Conservation (phyloP, 2,329 filamentous ascomycete species). For the Ascochyta lentis region DNA sequence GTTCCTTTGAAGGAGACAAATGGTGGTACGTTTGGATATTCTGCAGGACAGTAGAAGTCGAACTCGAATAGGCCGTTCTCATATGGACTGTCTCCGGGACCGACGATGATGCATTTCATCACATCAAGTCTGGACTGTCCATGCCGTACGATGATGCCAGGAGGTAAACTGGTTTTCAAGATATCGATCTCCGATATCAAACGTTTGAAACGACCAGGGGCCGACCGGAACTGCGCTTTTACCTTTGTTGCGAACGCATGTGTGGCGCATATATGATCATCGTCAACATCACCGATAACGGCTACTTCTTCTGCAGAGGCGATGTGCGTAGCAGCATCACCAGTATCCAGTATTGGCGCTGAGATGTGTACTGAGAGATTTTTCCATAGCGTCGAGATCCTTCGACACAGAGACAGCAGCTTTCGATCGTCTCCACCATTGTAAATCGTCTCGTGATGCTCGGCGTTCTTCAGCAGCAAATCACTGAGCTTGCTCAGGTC, state of each 20-base stretch:
- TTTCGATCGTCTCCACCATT: conserved; percentile 32
- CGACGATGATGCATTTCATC: conserved; percentile 60
- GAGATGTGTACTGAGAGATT: neutral
- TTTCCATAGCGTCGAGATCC: conserved; percentile 39
- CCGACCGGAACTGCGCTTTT: conserved; percentile 13
- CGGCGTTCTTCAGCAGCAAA: conserved; percentile 28
- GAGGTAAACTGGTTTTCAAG: conserved; percentile 56
- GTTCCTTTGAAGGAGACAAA: conserved; percentile 56
- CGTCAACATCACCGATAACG: conserved; percentile 43
- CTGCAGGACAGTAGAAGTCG: conserved; percentile 54
- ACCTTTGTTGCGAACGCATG: conserved; percentile 30
- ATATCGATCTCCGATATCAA: conserved; percentile 52
- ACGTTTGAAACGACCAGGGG: conserved; percentile 56
- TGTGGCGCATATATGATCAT: conserved; percentile 45
- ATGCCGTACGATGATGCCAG: conserved; percentile 60
- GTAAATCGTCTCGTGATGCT: conserved; percentile 25
- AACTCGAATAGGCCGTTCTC: conserved; percentile 64
- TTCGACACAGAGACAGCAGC: conserved; percentile 45
- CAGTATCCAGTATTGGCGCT: neutral
- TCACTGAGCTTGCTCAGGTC: conserved; percentile 35
- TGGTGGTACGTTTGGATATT: conserved; percentile 56
- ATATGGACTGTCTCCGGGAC: conserved; percentile 60
- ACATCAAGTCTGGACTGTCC: conserved; percentile 55
- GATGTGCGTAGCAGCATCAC: too few species aligned
- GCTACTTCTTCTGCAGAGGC: conserved; percentile 7